phyloP scores from a whole-genome alignment of 2,329 filamentous ascomycete species.

The Scedosporium minutisporum region DNA sequence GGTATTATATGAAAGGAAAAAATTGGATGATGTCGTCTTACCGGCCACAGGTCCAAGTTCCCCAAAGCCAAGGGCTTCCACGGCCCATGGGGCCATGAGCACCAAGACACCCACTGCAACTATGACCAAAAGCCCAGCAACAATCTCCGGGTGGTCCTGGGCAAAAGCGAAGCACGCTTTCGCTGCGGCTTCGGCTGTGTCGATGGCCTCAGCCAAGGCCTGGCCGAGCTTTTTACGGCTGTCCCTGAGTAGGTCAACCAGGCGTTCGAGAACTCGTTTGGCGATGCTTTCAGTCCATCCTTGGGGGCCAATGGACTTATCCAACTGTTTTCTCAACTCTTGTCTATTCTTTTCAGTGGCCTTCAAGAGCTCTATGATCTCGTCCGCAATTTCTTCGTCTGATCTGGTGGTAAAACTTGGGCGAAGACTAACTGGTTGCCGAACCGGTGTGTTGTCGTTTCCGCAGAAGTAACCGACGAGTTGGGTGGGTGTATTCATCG shows the following conservation, averaged over 20 bases:
- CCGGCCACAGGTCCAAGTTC: conserved; percentile 5
- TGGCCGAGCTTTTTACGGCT: conserved; percentile 7
- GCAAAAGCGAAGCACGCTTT: conserved; percentile 3
- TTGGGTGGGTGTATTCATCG: too few species aligned
- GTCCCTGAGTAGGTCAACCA: conserved; percentile 7
- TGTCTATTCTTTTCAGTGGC: conserved; percentile 1
- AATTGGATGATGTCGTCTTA: not conserved
- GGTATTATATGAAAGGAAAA: too few species aligned
- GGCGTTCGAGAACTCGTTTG: conserved; percentile 6
- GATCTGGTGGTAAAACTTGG: too few species aligned
- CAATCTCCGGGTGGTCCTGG: conserved; percentile 5
- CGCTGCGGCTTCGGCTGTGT: conserved; percentile 4
- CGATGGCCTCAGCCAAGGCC: conserved; percentile 5
- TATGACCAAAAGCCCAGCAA: conserved; percentile 1
- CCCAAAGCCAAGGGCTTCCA: conserved; percentile 10
- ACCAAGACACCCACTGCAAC: conserved; percentile 10
- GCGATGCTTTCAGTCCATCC: conserved; percentile 10
- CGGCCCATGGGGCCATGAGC: conserved; percentile 8
- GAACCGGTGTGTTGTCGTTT: too few species aligned
- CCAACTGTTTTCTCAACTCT: conserved; percentile 4
- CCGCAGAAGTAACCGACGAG: too few species aligned
- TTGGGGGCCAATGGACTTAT: not conserved
- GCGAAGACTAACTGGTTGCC: too few species aligned
- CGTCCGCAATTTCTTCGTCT: not conserved
- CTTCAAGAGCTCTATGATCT: not conserved